Base-by-base conservation (phyloP, 306 rosid genomes). In the Citrullus mucosospermus region DNA sequence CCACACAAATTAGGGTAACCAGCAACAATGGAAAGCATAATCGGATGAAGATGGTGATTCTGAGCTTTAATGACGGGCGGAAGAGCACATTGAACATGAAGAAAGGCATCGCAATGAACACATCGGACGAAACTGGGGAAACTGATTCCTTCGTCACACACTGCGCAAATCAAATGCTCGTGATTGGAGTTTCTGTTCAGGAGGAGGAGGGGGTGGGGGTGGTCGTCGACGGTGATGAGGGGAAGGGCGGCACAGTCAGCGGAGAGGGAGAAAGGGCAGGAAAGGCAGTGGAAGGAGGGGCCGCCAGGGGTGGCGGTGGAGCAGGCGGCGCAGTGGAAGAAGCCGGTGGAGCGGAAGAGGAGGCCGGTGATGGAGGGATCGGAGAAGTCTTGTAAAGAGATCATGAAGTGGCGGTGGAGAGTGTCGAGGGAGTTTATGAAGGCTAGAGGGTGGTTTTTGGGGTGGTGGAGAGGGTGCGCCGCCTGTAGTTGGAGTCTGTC, bases 381-480 rank as follows among this genome's bases (percentile, higher is more conserved):
- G 54, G 76, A 43, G 76, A 46, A 71, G 15, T 71, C 76, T 30
- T 71, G 76, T 8, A 71, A 48, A 14, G 41, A 22, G 13, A 71
- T 20, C 76, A 71, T 71, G 59, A 71, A 71, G 34, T 71, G 76
- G 20, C 76, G 54, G 4, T 71, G 20, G 58, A 71, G 76, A 5
- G 76, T 71, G 59, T 71, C 59, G 12, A 71, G 41, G 30, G 76
- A 71, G 54, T 71, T 25, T 25, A 71, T 48, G 76, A 71, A 44
- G 41, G 76, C 76, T 9, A 71, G 59, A 1, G 76, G 36, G 38
- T 71, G 76, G 76, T 48, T 53, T 30, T 71, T 4, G 20, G 25
- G 54, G 39, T 71, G 39, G 58, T 71, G 76, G 41, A 71, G 76
- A 4, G 41, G 59, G 10, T 71, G 76, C 18, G 58, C 76, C 34